A percentile compares a stretch with the other conserved stretches of the same genome.
These are phyloP conservation scores for Kluyveromyces starmeri DNA, from an alignment of 805 yeast genomes.

Conservation along the genomic window DNA sequence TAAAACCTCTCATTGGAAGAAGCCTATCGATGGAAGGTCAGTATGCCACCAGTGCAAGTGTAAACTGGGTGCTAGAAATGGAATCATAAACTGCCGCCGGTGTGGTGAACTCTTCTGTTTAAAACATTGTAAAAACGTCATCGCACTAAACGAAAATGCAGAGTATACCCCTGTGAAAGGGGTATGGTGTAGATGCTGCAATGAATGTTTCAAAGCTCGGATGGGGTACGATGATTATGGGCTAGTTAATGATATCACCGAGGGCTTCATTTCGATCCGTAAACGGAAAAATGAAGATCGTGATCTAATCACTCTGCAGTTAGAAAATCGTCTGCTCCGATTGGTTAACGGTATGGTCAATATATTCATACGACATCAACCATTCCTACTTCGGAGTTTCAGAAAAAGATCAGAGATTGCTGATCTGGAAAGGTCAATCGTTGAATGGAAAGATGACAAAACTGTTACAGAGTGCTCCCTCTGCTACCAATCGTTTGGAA, in stretches of 20 bases:
- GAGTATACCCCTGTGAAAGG: slow-evolving; percentile 42
- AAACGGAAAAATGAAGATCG: slow-evolving; percentile 36
- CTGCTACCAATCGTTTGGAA: slow-evolving; percentile 50
- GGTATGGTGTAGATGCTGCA: slow-evolving; percentile 65
- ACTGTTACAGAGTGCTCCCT: slow-evolving; percentile 46
- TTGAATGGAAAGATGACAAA: slow-evolving; percentile 58
- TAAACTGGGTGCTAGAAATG: slow-evolving; percentile 45
- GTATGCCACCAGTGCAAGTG: slow-evolving; percentile 34
- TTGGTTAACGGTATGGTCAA: slow-evolving; percentile 27
- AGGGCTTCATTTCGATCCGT: slow-evolving; percentile 35
- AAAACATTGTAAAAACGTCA: slow-evolving; percentile 47
- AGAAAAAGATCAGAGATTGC: slow-evolving; percentile 25
- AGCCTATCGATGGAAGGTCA: slow-evolving; percentile 10
- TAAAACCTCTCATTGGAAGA: slow-evolving; percentile 40
- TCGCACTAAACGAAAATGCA: slow-evolving; percentile 42
- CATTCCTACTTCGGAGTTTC: slow-evolving; percentile 19
- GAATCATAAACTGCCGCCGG: slow-evolving; percentile 54
- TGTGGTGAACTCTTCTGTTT: slow-evolving; percentile 71
- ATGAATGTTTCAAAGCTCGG: slow-evolving; percentile 44
- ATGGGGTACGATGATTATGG: slow-evolving; percentile 49
- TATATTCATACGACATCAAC: slow-evolving; percentile 20
- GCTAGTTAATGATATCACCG: slow-evolving; percentile 36
- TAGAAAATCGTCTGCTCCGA: slow-evolving; percentile 53
- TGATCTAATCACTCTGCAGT: slow-evolving; percentile 43
- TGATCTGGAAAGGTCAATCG: slow-evolving; percentile 39